Evolutionary conservation across 352 stramenopile species (phyloP).

Genomic region (Nothophytophthora sp.): DNA sequence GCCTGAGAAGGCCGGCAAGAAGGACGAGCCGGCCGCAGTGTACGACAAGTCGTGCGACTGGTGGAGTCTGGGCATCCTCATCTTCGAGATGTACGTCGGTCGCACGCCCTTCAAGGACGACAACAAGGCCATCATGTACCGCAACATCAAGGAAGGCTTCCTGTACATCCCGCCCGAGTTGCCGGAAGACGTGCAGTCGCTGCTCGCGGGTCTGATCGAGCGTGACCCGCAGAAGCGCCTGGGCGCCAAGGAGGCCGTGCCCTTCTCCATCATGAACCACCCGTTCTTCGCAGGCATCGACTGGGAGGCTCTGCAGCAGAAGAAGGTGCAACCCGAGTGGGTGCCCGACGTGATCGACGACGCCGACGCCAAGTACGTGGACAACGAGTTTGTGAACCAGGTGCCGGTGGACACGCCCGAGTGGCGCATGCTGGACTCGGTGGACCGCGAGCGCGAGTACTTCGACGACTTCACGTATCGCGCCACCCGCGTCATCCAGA

Average conservation of each 20-base stretch:
- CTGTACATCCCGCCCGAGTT: constrained; percentile 82
- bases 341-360: constrained; percentile 83
- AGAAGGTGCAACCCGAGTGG: constrained; percentile 81
- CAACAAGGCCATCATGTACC: constrained; percentile 92
- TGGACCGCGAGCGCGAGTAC: constrained; percentile 84
- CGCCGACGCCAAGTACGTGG: constrained; percentile 85
- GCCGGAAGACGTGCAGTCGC: constrained; percentile 68
- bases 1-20: constrained; percentile 41
- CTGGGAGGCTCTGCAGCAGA: constrained; percentile 84
- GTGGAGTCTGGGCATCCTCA: constrained; percentile 90
- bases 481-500: constrained; percentile 72
- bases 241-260: constrained; percentile 71
- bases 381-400: constrained; percentile 89
- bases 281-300: constrained; percentile 88
- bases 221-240: constrained; percentile 75
- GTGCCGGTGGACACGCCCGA: constrained; percentile 86
- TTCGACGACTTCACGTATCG: constrained; percentile 88
- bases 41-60: constrained; percentile 89
- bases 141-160: constrained; percentile 86
- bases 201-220: constrained; percentile 79
- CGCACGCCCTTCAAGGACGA: constrained; percentile 93
- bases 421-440: constrained; percentile 89
- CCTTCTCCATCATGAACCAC: constrained; percentile 90
- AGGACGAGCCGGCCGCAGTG: constrained; percentile 31
- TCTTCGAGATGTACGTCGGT: constrained; percentile 92